These are phyloP conservation scores for Boletus tomentosulus DNA, from an alignment of 768 basidiomycete genomes.

Conservation along the genomic window DNA sequence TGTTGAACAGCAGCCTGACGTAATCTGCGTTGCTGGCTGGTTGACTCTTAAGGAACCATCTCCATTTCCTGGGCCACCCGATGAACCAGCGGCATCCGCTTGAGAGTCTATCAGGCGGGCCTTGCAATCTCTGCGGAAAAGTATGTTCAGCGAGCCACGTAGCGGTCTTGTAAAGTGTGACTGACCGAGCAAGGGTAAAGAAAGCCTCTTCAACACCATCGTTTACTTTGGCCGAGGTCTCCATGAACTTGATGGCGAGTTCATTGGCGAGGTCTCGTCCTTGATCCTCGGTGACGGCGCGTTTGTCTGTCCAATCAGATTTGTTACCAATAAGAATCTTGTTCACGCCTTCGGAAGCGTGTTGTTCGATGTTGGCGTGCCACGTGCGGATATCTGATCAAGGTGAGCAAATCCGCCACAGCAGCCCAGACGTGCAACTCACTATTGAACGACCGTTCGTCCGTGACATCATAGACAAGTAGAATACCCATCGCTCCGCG, in stretches of 20 bases:
- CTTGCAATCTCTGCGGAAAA: slow-evolving; percentile 81
- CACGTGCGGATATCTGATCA: slow-evolving; percentile 91
- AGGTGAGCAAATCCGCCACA: slow-evolving; percentile 1
- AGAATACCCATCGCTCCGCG: slow-evolving; percentile 98
- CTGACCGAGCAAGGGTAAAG: slow-evolving; percentile 91
- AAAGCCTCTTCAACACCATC: slow-evolving; percentile 99
- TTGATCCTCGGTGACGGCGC: slow-evolving; percentile 86
- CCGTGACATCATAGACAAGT: slow-evolving; percentile 97
- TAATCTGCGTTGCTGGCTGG: slow-evolving; percentile 46
- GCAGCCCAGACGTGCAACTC: slow-evolving; percentile 33
- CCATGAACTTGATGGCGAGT: slow-evolving; percentile 94
- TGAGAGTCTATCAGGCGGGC: slow-evolving; percentile 94
- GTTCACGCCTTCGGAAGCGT: slow-evolving; percentile 98
- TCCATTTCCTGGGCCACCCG: slow-evolving; percentile 33
- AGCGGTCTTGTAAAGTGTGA: slow-evolving; percentile 7
- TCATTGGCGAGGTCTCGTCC: slow-evolving; percentile 90
- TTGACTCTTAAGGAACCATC: slow-evolving; percentile 66
- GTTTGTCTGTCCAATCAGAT: slow-evolving; percentile 97
- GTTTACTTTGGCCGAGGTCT: slow-evolving; percentile 96
- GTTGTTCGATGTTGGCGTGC: slow-evolving; percentile 97
- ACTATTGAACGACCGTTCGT: slow-evolving; percentile 95
- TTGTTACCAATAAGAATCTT: slow-evolving; percentile 99
- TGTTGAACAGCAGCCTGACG: slow-evolving; percentile 55
- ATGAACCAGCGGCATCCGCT: slow-evolving; percentile 50
- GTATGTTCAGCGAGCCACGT: not conserved